These are phyloP conservation scores for Pyrrhoderma noxium DNA, from an alignment of 1,284 basidiomycete species.

Conservation along the genomic window DNA sequence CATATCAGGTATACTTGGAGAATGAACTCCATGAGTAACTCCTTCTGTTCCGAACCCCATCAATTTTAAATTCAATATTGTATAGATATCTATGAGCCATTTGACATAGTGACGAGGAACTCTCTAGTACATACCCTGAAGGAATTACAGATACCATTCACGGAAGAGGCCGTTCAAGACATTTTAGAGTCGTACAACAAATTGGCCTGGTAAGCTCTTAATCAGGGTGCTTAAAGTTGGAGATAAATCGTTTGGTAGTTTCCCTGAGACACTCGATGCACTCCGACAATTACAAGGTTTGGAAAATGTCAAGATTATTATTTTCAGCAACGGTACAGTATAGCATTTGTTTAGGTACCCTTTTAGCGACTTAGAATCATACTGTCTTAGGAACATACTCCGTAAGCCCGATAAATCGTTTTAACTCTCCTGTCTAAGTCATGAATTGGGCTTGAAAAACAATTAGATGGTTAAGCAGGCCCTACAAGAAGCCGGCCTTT, in stretches of 20 bases:
- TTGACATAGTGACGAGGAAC: slow-evolving; percentile 26
- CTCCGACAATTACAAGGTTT: slow-evolving; percentile 21
- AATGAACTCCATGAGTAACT: slow-evolving; percentile 28
- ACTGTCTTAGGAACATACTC: neutral
- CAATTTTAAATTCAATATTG: neutral
- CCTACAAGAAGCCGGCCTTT: slow-evolving; percentile 19
- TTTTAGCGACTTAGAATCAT: too few species aligned
- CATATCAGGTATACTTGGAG: slow-evolving; percentile 29
- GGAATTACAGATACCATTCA: slow-evolving; percentile 21
- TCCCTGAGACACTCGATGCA: slow-evolving; percentile 22
- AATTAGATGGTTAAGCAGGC: slow-evolving; percentile 26
- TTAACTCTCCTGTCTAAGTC: neutral
- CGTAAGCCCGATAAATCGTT: neutral
- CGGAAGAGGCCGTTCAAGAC: slow-evolving; percentile 15
- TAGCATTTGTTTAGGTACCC: neutral
- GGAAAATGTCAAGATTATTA: slow-evolving; percentile 19
- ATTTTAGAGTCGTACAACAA: slow-evolving; percentile 25
- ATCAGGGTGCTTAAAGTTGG: neutral
- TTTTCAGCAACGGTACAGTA: slow-evolving; percentile 29
- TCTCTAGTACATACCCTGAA: slow-evolving; percentile 26
- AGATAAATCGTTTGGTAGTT: slow-evolving; percentile 18
- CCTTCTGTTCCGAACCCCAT: neutral
- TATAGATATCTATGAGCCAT: slow-evolving; percentile 27
- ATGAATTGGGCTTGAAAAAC: too few species aligned
- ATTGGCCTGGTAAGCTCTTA: slow-evolving; percentile 22